Evolutionary conservation across 768 basidiomycete genomes (phyloP).

Genomic region (Podaxis sp.): DNA sequence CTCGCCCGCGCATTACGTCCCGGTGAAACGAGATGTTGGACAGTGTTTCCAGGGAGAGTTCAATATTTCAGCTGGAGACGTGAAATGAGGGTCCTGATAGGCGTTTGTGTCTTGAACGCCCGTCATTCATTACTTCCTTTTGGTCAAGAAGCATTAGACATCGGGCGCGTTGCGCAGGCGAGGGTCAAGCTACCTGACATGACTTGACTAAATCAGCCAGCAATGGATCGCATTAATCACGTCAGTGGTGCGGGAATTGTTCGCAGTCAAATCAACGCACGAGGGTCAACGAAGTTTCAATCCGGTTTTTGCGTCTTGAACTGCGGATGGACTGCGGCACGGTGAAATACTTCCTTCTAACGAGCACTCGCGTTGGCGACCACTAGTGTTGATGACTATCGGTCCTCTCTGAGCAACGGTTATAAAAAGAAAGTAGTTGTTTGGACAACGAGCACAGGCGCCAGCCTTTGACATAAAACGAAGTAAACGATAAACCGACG

Average conservation of each 20-base stretch:
- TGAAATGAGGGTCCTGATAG: not conserved
- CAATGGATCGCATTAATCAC: not conserved
- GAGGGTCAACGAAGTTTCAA: not conserved
- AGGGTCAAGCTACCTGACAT: not conserved
- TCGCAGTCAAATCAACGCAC: not conserved
- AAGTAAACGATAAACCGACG: not conserved
- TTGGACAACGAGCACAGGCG: too few species aligned
- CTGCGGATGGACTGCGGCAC: slow-evolving; percentile 1
- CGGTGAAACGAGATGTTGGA: too few species aligned
- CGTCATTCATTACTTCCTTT: not conserved
- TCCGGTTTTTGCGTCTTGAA: not conserved
- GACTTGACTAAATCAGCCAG: not conserved
- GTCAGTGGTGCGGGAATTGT: not conserved
- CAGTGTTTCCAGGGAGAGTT: not conserved
- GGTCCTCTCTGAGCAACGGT: too few species aligned
- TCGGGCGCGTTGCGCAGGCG: not conserved
- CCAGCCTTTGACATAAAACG: not conserved
- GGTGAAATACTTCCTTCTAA: not conserved
- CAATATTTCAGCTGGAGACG: not conserved
- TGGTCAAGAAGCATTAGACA: not conserved
- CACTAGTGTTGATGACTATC: too few species aligned
- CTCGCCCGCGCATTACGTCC: too few species aligned
- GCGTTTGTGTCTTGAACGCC: slow-evolving; percentile 4
- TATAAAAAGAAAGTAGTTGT: too few species aligned
- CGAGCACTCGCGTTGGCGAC: not conserved